Base-by-base conservation (phyloP, 768 basidiomycete species). In the Asterophora parasitica region DNA sequence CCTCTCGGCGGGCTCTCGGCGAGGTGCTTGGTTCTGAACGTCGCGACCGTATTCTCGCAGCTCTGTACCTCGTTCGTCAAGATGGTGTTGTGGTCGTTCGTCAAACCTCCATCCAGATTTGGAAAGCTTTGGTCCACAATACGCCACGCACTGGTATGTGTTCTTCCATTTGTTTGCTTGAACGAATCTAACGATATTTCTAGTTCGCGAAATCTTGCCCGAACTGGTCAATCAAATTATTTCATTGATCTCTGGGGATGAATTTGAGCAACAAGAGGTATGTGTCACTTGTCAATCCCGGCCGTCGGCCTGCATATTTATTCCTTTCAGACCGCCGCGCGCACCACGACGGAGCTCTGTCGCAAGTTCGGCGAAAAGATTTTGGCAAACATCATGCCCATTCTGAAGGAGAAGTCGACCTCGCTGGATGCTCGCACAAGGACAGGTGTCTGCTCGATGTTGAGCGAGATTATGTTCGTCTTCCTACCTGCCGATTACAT, bases 101-200 rank as follows among this genome's bases (percentile, higher is more conserved):
- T 33, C 89, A 92, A 62, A 82, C 92, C 2, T 89, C 94, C 0
- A 81, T 95, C 37, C 92, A 92, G 48, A 96, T 98, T 54, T 99
- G 96, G 96, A 98, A 98, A 68, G 95, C 92, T 4, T 74, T 98
- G 53, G 94, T 99, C 8, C 81, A 92, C 63, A 98, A 95, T 58
- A 95, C 92, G 0, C 93, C 92, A 4, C 76, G 86, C 37, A 95
- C 92, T 54, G 85, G 92, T 92, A 61, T 48, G 70, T 37, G 41
- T 28, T 44, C 30, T 27, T 16, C 9, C 8, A 12, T 26, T 7
- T 8, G 4, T 23, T 31, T 12, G 41, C 28, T 31, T 32, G 26
- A 36, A 12, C 23, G 38, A 17, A 28, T 20, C 38, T 35, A 32
- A 15, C 31, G 44, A 19, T 27, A 54, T 44, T 7, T 57, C 30